Evolutionary conservation across 768 basidiomycete genomes (phyloP), one percentile per base, ranked within the genome.

Genomic region (Nevesoporus exiguus): DNA sequence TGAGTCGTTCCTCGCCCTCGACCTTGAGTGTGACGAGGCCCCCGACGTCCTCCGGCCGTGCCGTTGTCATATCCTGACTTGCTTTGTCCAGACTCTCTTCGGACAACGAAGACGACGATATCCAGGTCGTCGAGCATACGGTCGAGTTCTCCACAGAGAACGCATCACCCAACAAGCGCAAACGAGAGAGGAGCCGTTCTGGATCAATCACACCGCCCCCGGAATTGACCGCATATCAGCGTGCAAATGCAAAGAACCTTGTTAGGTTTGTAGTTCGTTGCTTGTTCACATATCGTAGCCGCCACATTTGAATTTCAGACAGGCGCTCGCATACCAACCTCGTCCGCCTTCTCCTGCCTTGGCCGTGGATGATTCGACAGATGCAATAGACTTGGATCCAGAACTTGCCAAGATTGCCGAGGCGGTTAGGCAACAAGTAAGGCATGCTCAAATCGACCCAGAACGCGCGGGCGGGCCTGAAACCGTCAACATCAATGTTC

Each of bases 121-220:
- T 75, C 22, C 75, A 79, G 44, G 69, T 74, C 14, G 51, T 80
- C 19, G 74, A 80, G 24, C 59, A 65, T 73, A 29, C 56, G 66
- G 13, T 70, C 50, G 60, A 40, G 4, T 44, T 46, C 5, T 36
- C 61, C 14, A 21, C 31, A 13, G 51, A 39, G 21, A 54, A 49
- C 8, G 8, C 50, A 17, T 62, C 65, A 2, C 74, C 74, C 50
- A 71, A 71, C 27, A 79, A 78, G 56, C 76, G 78, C 54, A 72
- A 76, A 51, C 71, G 77, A 36, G 61, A 72, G 37, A 78, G 83
- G 42, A 84, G 81, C 65, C 83, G 83, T 36, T 90, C 87, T 29
- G 72, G 76, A 22, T 92, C 89, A 4, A 79, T 91, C 36, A 92
- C 89, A 0, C 89, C 90, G 2, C 89, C 89, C 5, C 90, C 89